A percentile compares a stretch with the other conserved stretches of the same genome.
Conservation (phyloP, 2,329 filamentous ascomycete genomes). For the Conoideocrella luteorostrata region DNA sequence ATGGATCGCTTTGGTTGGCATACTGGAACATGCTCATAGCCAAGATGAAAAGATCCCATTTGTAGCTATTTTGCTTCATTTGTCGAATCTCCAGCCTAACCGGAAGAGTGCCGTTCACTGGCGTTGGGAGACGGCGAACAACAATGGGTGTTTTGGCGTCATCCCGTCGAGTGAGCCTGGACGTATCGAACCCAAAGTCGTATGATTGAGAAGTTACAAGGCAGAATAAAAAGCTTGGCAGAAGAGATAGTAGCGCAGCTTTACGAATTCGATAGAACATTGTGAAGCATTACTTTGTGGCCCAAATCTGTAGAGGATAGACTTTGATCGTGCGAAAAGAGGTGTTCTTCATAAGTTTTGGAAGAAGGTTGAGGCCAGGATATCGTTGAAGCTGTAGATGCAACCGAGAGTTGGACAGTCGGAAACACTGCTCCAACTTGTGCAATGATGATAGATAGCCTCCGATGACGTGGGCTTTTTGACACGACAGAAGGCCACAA, state of each 20-base stretch:
- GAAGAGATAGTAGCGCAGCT: not conserved
- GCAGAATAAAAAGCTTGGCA: constrained; percentile 5
- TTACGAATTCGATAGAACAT: constrained; percentile 6
- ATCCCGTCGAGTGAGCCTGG: constrained; percentile 34
- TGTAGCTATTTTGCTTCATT: constrained; percentile 55
- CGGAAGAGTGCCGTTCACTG: constrained; percentile 33
- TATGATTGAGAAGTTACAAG: constrained; percentile 28
- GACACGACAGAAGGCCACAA: not conserved
- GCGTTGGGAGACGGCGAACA: constrained; percentile 34
- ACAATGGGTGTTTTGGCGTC: constrained; percentile 30
- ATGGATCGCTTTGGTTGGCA: constrained; percentile 52
- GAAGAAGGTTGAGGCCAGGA: no score
- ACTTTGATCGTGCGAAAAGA: no score
- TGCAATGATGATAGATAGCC: no score
- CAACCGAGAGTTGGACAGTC: no score
- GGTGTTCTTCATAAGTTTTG: no score
- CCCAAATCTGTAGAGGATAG: no score
- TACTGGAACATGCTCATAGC: constrained; percentile 67
- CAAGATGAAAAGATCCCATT: constrained; percentile 72
- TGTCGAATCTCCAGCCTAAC: constrained; percentile 61
- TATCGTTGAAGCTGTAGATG: no score
- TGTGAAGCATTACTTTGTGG: no score
- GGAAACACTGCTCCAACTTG: no score
- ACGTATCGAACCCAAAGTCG: constrained; percentile 44
- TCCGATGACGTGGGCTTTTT: not conserved